phyloP scores from a whole-genome alignment of 768 basidiomycete genomes.

The Suillus alpinus region DNA sequence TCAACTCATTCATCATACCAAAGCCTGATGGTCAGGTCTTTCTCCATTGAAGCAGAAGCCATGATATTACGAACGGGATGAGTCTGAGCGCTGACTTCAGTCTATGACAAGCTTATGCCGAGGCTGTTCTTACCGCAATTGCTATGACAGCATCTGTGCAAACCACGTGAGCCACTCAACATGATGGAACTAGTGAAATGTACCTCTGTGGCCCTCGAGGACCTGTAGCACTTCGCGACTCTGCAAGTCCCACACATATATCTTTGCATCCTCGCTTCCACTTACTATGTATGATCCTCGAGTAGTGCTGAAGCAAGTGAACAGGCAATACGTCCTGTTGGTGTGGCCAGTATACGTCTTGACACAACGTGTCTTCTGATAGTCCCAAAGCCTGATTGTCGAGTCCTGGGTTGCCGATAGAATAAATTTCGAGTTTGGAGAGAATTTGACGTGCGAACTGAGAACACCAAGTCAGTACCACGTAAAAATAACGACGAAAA shows the following conservation, averaged over 20 bases:
- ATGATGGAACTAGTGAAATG: constrained; percentile 7
- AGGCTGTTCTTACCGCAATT: constrained; percentile 54
- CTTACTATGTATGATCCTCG: constrained; percentile 72
- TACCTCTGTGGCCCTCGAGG: constrained; percentile 81
- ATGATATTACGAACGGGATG: constrained; percentile 75
- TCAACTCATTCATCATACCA: constrained; percentile 61
- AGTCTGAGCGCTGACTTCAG: constrained; percentile 44
- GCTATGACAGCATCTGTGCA: constrained; percentile 64
- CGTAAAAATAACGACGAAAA: constrained; percentile 5
- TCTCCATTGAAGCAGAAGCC: constrained; percentile 88
- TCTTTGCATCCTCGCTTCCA: constrained; percentile 87
- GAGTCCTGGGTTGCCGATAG: constrained; percentile 93
- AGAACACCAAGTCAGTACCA: constrained; percentile 9
- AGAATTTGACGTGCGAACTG: constrained; percentile 87
- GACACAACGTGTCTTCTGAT: constrained; percentile 83
- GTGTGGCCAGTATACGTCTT: constrained; percentile 90
- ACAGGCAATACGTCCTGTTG: constrained; percentile 82
- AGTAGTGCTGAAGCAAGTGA: constrained; percentile 59
- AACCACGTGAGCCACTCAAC: neutral
- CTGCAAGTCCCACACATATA: constrained; percentile 90
- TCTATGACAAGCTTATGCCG: neutral
- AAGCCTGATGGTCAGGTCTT: constrained; percentile 78
- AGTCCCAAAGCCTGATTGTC: constrained; percentile 92
- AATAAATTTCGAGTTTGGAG: constrained; percentile 88
- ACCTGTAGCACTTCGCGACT: constrained; percentile 71